Percentiles rank a stretch among this genome's conserved stretches.
Evolutionary conservation across 371 early-diverging fungal species (phyloP).

Genomic region (Choanephora cucurbitarum): DNA sequence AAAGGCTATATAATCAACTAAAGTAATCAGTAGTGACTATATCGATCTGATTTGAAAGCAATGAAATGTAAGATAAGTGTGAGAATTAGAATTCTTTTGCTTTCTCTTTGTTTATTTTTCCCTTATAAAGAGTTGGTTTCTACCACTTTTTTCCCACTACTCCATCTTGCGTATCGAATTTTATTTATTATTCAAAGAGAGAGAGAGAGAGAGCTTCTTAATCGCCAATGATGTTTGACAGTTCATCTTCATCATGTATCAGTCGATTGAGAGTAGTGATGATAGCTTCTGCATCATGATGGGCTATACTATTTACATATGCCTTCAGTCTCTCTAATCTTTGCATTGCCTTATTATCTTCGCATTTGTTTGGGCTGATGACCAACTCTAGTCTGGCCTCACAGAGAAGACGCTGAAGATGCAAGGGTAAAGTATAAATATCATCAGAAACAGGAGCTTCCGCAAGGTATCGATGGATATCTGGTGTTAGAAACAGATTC

Average conservation of each 20-base stretch:
- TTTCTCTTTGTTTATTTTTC: no score
- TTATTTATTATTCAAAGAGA: no score
- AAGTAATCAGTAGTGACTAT: no score
- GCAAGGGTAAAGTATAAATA: conserved; percentile 36
- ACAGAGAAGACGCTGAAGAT: conserved; percentile 33
- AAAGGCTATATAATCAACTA: no score
- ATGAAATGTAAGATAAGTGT: no score
- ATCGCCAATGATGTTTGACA: conserved; percentile 17
- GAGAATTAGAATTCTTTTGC: no score
- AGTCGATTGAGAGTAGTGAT: conserved; percentile 15
- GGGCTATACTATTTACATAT: conserved; percentile 14
- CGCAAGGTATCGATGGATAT: conserved; percentile 33
- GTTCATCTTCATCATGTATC: conserved; percentile 20
- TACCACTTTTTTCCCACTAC: no score
- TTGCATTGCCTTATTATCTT: conserved; percentile 17
- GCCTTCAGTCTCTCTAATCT: conserved; percentile 23
- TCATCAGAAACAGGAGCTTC: conserved; percentile 36
- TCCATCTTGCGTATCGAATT: no score
- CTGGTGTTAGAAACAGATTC: conserved; percentile 37
- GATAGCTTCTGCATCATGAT: conserved; percentile 13
- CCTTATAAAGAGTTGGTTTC: no score
- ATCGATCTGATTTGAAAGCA: no score
- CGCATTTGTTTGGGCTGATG: background rate
- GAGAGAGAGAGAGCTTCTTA: no score
- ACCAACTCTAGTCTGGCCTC: conserved; percentile 43